phyloP scores from a whole-genome alignment of 257 asterid species.

The Solanum phureja region DNA sequence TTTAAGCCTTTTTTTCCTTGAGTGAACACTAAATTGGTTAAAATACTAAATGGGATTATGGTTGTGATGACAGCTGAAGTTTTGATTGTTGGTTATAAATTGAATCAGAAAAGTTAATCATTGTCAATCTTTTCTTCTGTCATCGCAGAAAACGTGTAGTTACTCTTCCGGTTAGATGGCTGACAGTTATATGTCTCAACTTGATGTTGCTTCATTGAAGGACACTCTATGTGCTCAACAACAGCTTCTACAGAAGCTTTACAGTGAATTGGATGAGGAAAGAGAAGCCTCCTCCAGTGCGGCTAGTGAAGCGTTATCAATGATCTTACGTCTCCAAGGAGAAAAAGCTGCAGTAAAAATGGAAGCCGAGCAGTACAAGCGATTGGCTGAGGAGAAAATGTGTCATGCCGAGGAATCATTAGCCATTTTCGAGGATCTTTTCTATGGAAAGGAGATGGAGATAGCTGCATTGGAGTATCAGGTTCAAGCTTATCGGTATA shows the following conservation, averaged over 20 bases:
- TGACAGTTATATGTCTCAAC: conserved; percentile 24
- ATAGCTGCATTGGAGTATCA: conserved; percentile 63
- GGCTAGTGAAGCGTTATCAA: conserved; percentile 72
- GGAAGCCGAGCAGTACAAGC: conserved; percentile 91
- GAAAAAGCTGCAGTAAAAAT: conserved; percentile 76
- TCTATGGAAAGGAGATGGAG: conserved; percentile 85
- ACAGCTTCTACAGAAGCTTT: conserved; percentile 62
- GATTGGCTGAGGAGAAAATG: conserved; percentile 82
- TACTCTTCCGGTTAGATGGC: conserved; percentile 27
- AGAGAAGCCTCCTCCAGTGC: conserved; percentile 82
- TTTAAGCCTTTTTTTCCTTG: not conserved
- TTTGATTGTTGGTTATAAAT: not conserved
- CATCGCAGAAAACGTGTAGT: not conserved
- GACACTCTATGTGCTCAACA: conserved; percentile 75
- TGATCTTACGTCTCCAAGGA: conserved; percentile 78
- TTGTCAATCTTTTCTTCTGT: not conserved
- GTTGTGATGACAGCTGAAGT: not conserved
- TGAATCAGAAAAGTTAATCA: not conserved
- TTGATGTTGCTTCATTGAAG: conserved; percentile 38
- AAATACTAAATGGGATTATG: not conserved
- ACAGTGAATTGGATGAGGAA: conserved; percentile 79
- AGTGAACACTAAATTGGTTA: not conserved
- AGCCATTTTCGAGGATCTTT: conserved; percentile 67
- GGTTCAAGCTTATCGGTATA: conserved; percentile 65
- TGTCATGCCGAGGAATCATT: conserved; percentile 77